phyloP scores from a whole-genome alignment of 2,329 filamentous ascomycete species.

The Phaeosphaeria sp. region DNA sequence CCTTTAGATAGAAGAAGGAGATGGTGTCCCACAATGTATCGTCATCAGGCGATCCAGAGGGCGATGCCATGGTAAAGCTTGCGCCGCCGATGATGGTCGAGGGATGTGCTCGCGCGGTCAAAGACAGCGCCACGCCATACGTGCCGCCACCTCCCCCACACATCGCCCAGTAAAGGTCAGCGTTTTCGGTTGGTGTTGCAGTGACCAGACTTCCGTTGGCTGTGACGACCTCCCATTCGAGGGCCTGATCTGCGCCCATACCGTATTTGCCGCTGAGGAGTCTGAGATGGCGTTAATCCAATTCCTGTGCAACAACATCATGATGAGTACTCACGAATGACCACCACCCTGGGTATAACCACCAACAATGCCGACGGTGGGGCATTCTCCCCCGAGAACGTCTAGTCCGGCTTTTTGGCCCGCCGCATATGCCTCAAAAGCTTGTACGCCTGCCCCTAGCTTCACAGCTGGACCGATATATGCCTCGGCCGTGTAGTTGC shows the following conservation, averaged over 20 bases:
- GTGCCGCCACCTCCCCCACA: slow-evolving; percentile 41
- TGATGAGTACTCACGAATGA: slow-evolving; percentile 19
- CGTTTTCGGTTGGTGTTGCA: slow-evolving; percentile 35
- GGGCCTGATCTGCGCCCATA: slow-evolving; percentile 39
- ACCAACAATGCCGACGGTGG: slow-evolving; percentile 42
- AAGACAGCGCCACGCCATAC: slow-evolving; percentile 32
- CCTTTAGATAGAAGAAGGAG: slow-evolving; percentile 1
- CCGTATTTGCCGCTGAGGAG: slow-evolving; percentile 27
- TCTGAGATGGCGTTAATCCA: neutral
- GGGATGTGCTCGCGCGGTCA: neutral
- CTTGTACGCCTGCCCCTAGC: slow-evolving; percentile 38
- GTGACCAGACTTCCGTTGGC: slow-evolving; percentile 36
- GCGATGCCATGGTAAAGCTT: slow-evolving; percentile 29
- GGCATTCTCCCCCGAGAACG: slow-evolving; percentile 39
- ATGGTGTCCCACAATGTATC: slow-evolving; percentile 27
- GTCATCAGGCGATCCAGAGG: slow-evolving; percentile 10
- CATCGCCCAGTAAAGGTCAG: slow-evolving; percentile 48
- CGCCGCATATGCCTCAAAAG: slow-evolving; percentile 29
- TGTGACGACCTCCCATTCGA: slow-evolving; percentile 42
- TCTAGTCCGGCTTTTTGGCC: slow-evolving; percentile 24
- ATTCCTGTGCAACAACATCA: neutral
- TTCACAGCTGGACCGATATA: slow-evolving; percentile 37
- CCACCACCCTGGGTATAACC: slow-evolving; percentile 43
- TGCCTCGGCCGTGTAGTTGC: slow-evolving; percentile 22
- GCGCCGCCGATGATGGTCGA: neutral